Conservation (phyloP, 352 stramenopile genomes). For the Pythium vanterpoolii region DNA sequence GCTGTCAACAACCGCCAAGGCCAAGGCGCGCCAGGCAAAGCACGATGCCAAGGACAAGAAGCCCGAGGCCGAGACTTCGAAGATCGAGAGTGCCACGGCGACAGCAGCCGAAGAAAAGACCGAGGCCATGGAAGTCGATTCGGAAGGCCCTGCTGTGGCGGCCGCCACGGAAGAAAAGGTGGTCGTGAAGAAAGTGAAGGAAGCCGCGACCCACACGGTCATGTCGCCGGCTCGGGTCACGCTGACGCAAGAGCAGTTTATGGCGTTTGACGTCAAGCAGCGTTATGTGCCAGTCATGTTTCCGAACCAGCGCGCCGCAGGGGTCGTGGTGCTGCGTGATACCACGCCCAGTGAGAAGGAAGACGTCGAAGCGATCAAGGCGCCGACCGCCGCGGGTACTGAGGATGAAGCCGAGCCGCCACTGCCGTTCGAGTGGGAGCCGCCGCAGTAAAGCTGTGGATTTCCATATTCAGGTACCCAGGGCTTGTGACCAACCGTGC, state of each 20-base stretch:
- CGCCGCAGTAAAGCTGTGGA: slow-evolving; percentile 43
- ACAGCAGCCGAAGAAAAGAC: slow-evolving; percentile 44
- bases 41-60: slow-evolving; percentile 88
- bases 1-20: slow-evolving; percentile 97
- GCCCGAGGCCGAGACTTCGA: slow-evolving; percentile 28
- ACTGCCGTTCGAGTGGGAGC: slow-evolving; percentile 97
- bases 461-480: slow-evolving; percentile 11
- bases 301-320: slow-evolving; percentile 65
- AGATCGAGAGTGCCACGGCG: slow-evolving; percentile 12
- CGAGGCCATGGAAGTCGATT: slow-evolving; percentile 75
- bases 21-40: slow-evolving; percentile 92
- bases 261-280: slow-evolving; percentile 91
- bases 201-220: slow-evolving; percentile 92
- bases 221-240: slow-evolving; percentile 94
- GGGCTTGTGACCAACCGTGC: neutral
- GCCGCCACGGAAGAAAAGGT: slow-evolving; percentile 34
- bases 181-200: slow-evolving; percentile 81
- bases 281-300: slow-evolving; percentile 88
- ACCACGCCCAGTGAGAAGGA: slow-evolving; percentile 91
- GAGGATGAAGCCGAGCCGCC: slow-evolving; percentile 94
- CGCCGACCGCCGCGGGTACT: slow-evolving; percentile 80
- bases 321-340: slow-evolving; percentile 96
- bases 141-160: slow-evolving; percentile 33
- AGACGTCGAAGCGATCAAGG: slow-evolving; percentile 93
- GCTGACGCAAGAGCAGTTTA: slow-evolving; percentile 86